These are phyloP conservation scores for Biscogniauxia marginata DNA, from an alignment of 2,329 filamentous ascomycete species.

Conservation along the genomic window DNA sequence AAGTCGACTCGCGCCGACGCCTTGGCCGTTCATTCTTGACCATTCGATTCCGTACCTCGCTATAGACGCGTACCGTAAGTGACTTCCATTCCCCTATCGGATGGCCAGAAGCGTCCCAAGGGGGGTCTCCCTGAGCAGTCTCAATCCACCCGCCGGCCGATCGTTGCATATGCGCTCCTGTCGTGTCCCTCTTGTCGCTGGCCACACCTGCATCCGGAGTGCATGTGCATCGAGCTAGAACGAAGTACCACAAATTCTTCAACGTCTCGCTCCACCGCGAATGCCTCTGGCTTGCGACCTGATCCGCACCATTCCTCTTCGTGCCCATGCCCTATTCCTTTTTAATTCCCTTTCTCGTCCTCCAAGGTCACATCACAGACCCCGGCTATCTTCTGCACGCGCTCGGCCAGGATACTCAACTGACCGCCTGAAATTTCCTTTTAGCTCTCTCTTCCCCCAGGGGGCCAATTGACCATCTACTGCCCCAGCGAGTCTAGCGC, in stretches of 20 bases:
- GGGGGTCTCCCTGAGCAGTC: slow-evolving; percentile 11
- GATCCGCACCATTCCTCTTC: slow-evolving; percentile 8
- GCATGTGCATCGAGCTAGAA: slow-evolving; percentile 25
- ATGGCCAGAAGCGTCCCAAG: slow-evolving; percentile 19
- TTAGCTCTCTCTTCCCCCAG: slow-evolving; percentile 18
- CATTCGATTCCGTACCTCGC: slow-evolving; percentile 26
- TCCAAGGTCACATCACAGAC: slow-evolving; percentile 6
- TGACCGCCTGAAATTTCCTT: slow-evolving; percentile 30
- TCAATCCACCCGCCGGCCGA: slow-evolving; percentile 29
- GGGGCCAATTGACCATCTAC: slow-evolving; percentile 5
- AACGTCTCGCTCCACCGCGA: slow-evolving; percentile 16
- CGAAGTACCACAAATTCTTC: slow-evolving; percentile 13
- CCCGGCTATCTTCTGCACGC: slow-evolving; percentile 7
- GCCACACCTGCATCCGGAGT: slow-evolving; percentile 32
- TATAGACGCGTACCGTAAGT: slow-evolving; percentile 29
- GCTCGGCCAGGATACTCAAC: slow-evolving; percentile 24
- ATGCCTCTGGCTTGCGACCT: slow-evolving; percentile 4
- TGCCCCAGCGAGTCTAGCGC: slow-evolving; percentile 16
- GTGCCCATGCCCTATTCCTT: slow-evolving; percentile 14
- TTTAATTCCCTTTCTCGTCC: slow-evolving; percentile 3
- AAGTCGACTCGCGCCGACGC: slow-evolving; percentile 18
- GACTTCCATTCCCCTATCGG: slow-evolving; percentile 22
- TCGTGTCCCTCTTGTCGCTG: slow-evolving; percentile 34
- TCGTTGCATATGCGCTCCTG: slow-evolving; percentile 39
- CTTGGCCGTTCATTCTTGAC: slow-evolving; percentile 17